These are phyloP conservation scores for Venturiaceae sp. DNA, from an alignment of 2,329 filamentous ascomycete genomes.

Conservation along the genomic window DNA sequence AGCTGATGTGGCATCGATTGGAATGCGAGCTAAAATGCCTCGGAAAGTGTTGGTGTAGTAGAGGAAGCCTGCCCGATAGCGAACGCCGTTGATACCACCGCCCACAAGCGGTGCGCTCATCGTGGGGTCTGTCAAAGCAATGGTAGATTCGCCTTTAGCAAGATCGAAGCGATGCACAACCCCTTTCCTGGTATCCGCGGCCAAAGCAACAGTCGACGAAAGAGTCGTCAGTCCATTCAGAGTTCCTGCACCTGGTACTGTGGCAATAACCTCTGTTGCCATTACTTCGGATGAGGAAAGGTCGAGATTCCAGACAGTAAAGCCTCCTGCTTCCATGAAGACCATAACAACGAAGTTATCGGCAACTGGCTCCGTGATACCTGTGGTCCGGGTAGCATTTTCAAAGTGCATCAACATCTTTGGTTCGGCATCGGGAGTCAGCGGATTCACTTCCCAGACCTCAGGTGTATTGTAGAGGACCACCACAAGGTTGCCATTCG, in stretches of 20 bases:
- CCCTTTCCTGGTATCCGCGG: neutral
- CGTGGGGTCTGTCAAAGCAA: neutral
- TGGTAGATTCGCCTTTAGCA: neutral
- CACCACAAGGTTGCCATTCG: constrained; percentile 26
- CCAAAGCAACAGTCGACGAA: neutral
- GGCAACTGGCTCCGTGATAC: neutral
- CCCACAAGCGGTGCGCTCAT: neutral
- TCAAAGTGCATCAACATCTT: no score
- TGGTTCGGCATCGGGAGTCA: no score
- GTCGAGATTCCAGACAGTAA: neutral
- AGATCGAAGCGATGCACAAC: neutral
- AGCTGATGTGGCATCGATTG: neutral
- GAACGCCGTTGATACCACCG: neutral
- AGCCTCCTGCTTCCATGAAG: neutral
- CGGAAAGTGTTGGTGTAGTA: neutral
- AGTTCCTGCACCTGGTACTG: neutral
- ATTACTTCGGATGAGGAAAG: neutral
- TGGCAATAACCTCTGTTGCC: neutral
- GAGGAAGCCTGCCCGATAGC: neutral
- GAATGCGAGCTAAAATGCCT: neutral
- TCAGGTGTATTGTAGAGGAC: constrained; percentile 20
- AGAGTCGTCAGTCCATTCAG: neutral
- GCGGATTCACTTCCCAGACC: constrained; percentile 24
- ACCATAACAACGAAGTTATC: neutral
- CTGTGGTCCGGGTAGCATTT: neutral